These are phyloP conservation scores for Colletotrichum incanum DNA, from an alignment of 2,329 filamentous ascomycete genomes.

Conservation along the genomic window DNA sequence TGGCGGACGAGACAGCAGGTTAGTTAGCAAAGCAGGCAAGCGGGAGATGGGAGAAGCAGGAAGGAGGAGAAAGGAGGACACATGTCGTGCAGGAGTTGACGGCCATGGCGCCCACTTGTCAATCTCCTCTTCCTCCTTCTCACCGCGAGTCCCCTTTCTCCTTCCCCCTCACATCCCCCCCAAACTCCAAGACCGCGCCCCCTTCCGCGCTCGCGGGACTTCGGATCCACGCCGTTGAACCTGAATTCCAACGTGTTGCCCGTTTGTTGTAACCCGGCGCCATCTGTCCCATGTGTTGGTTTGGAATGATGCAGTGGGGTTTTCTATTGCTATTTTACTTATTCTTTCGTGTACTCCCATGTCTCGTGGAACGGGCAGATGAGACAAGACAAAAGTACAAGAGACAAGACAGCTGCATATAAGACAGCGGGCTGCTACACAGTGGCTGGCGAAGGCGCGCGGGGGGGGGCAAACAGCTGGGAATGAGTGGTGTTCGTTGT, in stretches of 20 bases:
- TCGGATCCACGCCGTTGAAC: conserved; percentile 35
- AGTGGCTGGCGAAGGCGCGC: conserved; percentile 11
- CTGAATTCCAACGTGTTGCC: conserved; percentile 8
- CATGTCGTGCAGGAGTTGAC: conserved; percentile 13
- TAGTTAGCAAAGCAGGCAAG: neutral
- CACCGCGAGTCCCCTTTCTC: neutral
- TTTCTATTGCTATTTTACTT: neutral
- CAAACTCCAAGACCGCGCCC: neutral
- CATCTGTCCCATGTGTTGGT: neutral
- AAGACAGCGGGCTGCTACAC: neutral
- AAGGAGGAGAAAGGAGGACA: conserved; percentile 13
- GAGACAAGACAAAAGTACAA: conserved; percentile 1
- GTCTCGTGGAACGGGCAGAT: neutral
- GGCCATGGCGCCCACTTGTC: neutral
- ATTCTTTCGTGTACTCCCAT: neutral
- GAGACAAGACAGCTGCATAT: neutral
- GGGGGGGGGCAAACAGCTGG: conserved; percentile 1
- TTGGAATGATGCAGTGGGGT: neutral
- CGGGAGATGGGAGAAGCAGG: neutral
- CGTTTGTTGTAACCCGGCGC: conserved; percentile 15
- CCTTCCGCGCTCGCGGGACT: conserved; percentile 13
- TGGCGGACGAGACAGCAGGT: neutral
- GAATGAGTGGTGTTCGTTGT: conserved; percentile 5
- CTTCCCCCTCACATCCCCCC: neutral
- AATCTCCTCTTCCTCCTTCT: neutral